Evolutionary conservation across 768 basidiomycete genomes (phyloP).

Genomic region (Collybia mongolica): DNA sequence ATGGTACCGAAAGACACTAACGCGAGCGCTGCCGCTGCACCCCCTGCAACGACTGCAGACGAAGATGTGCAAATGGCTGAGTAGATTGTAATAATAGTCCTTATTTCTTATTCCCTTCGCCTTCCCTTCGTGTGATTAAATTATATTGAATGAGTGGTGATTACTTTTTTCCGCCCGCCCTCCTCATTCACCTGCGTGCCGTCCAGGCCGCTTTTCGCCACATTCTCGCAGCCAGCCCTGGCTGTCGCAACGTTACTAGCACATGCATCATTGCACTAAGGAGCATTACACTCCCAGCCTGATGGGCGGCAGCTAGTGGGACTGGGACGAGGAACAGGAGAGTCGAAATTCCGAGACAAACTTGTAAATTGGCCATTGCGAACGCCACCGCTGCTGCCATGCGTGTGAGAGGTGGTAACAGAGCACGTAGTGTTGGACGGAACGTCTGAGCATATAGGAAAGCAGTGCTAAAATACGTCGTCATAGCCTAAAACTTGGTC

Average conservation of each 20-base stretch:
- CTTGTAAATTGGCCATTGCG: slow-evolving; percentile 83
- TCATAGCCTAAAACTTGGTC: slow-evolving; percentile 59
- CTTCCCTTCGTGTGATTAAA: neutral
- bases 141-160: slow-evolving; percentile 4
- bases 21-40: slow-evolving; percentile 32
- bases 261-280: slow-evolving; percentile 82
- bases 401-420: slow-evolving; percentile 62
- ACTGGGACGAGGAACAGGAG: slow-evolving; percentile 91
- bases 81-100: slow-evolving; percentile 27
- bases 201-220: slow-evolving; percentile 44
- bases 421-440: slow-evolving; percentile 53
- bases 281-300: slow-evolving; percentile 90
- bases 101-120: neutral
- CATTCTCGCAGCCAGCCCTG: slow-evolving; percentile 59
- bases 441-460: slow-evolving; percentile 62
- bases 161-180: neutral
- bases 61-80: slow-evolving; percentile 89
- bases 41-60: slow-evolving; percentile 45
- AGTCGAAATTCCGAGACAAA: slow-evolving; percentile 63
- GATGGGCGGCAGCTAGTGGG: slow-evolving; percentile 89
- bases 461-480: slow-evolving; percentile 74
- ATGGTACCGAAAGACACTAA: slow-evolving; percentile 73
- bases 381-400: slow-evolving; percentile 60
- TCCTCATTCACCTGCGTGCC: neutral
- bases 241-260: slow-evolving; percentile 67